These are phyloP conservation scores for Climacium dendroides DNA, from an alignment of 225 moss, liverwort and hornwort genomes.

Conservation along the genomic window DNA sequence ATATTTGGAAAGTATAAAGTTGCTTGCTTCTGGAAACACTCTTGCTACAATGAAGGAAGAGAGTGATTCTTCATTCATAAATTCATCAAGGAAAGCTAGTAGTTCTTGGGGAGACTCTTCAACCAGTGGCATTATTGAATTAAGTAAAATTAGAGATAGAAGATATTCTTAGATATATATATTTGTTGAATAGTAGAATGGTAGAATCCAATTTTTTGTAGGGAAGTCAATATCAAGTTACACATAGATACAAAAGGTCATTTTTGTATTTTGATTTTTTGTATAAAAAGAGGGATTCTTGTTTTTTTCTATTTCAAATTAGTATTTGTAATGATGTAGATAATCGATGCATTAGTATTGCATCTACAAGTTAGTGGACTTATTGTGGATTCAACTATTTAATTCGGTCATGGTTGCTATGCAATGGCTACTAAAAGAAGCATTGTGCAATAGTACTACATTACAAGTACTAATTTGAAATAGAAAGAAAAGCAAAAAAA, in stretches of 20 bases:
- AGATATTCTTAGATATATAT: neutral
- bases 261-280: neutral
- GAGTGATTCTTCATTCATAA: neutral
- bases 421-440: too few relatives aligned
- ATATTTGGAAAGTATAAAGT: neutral
- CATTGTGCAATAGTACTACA: too few relatives aligned
- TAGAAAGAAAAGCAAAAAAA: too few relatives aligned
- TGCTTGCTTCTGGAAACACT: neutral
- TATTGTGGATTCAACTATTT: too few relatives aligned
- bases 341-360: too few relatives aligned
- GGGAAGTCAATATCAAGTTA: accelerated
- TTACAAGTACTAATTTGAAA: too few relatives aligned
- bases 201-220: neutral
- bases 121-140: neutral
- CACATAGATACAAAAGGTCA: neutral
- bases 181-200: neutral
- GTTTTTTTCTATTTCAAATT: too few relatives aligned
- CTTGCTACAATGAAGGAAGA: neutral
- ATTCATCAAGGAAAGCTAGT: neutral
- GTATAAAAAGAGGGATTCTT: too few relatives aligned
- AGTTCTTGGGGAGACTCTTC: neutral
- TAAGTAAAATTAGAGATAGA: neutral
- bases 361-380: too few relatives aligned
- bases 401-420: too few relatives aligned
- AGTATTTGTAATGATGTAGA: too few relatives aligned